phyloP scores from a whole-genome alignment of 495 filamentous ascomycete genomes.

The Daldinia loculata region DNA sequence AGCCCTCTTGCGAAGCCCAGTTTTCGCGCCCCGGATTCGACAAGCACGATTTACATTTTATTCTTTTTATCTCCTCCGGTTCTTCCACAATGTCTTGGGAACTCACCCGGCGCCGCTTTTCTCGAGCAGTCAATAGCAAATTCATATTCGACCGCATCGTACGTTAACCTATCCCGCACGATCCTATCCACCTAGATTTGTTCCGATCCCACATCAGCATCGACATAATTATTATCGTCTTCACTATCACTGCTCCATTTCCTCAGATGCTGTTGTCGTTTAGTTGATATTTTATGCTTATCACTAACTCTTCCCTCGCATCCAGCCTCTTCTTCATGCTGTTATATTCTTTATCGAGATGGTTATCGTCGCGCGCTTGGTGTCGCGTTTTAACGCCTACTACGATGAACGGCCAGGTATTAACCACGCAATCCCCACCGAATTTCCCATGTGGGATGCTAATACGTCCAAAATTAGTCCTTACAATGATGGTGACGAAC shows the following conservation, averaged over 20 bases:
- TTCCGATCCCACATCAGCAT: conserved; percentile 14
- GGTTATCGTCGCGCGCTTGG: conserved; percentile 79
- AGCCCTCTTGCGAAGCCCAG: conserved; percentile 34
- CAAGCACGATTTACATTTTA: conserved; percentile 23
- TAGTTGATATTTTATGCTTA: not conserved
- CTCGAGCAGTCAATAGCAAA: conserved; percentile 75
- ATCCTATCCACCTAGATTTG: conserved; percentile 3
- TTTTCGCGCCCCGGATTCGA: conserved; percentile 33
- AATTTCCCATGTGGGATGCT: conserved; percentile 10
- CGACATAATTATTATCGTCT: conserved; percentile 26
- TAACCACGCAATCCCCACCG: conserved; percentile 10
- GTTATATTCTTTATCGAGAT: conserved; percentile 90
- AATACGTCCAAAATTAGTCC: conserved; percentile 59
- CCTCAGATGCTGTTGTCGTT: conserved; percentile 2
- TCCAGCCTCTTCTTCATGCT: conserved; percentile 84
- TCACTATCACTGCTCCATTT: conserved; percentile 20
- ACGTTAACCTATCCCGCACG: conserved; percentile 50
- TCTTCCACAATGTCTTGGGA: conserved; percentile 60
- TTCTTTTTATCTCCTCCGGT: conserved; percentile 15
- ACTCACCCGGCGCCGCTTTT: conserved; percentile 66
- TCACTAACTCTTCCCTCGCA: conserved; percentile 39
- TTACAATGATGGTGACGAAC: conserved; percentile 99
- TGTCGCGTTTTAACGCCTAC: conserved; percentile 89
- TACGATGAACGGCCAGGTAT: conserved; percentile 87
- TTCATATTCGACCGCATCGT: conserved; percentile 85